phyloP scores from a whole-genome alignment of 768 basidiomycete species.

The Serendipita vermifera region DNA sequence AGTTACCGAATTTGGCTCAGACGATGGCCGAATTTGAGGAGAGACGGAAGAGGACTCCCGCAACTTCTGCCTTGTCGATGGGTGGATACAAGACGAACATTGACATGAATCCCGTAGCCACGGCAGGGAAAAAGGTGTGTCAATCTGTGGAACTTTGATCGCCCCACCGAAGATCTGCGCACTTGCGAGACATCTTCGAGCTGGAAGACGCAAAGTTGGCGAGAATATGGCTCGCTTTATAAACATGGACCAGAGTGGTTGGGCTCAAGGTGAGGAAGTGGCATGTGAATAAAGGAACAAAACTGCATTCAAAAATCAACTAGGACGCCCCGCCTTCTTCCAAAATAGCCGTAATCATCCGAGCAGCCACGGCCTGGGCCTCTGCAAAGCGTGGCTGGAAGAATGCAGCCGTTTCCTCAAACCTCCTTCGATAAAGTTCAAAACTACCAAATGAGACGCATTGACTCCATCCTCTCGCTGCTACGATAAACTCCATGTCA shows the following conservation, averaged over 20 bases:
- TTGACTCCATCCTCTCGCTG: conserved; percentile 91
- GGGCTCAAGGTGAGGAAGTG: not conserved
- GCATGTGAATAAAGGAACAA: not conserved
- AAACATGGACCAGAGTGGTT: not conserved
- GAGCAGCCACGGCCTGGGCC: conserved; percentile 62
- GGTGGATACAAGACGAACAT: conserved; percentile 60
- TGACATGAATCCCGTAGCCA: conserved; percentile 83
- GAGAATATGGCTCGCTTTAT: not conserved
- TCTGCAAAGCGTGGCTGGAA: conserved; percentile 83
- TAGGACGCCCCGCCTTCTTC: conserved; percentile 9
- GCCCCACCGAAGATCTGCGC: not conserved
- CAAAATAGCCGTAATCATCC: conserved; percentile 77
- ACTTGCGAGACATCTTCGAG: not conserved
- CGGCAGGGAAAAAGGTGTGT: conserved; percentile 39
- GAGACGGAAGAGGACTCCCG: conserved; percentile 56
- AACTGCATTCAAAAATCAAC: not conserved
- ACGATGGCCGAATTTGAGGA: conserved; percentile 32
- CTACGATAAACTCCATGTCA: conserved; percentile 88
- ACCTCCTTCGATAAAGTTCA: conserved; percentile 71
- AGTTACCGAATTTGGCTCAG: conserved; percentile 29
- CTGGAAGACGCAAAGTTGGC: not conserved
- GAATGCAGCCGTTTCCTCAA: conserved; percentile 65
- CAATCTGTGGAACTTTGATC: conserved; percentile 4
- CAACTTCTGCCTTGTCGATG: conserved; percentile 65
- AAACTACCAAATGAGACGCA: conserved; percentile 88